Evolutionary conservation across 139 green algal species (phyloP), one percentile per base, ranked within the genome.

Genomic region (Tetraselmis chui): DNA sequence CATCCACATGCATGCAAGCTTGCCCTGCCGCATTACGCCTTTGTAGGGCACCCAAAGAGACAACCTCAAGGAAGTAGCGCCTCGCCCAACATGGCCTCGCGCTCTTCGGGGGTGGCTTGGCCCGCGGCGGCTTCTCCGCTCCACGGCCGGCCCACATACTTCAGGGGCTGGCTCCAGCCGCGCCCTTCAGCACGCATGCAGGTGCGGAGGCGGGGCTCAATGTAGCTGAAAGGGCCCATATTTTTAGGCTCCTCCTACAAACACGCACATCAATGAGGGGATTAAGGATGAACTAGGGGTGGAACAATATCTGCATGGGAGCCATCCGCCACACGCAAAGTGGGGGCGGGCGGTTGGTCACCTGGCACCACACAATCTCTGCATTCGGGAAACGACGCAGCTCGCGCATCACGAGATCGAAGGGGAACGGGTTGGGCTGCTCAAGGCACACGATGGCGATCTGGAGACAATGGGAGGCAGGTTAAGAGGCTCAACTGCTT

Each of bases 171-270:
- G 11, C 11, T 25, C 45, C 45, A 67, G 45, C 45, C 45, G 45
- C 45, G 45, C 45, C 45, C 45, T 18, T 67, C 45, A 18, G 45
- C 45, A 18, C 45, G 78, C 76, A 86, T 75, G 81, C 84, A 87
- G 32, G 59, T 79, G 76, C 76, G 77, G 74, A 86, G 26, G 75
- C 83, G 84, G 28, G 84, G 80, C 78, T 88, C 77, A 11, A 99
- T 83, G 85, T 98, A 94, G 59, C 87, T 83, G 84, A 95, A 99
- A 0, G 94, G 92, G 18, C 96, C 96, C 96, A 98, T 98, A 93
- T 99, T 99, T 91, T 96, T 95, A 31, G 95, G 96, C 91, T 99
- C 96, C 90, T 99, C 96, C 87, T 99, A 96, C 45, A 67, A 18
- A 18, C 45, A 18, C 45, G 45, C 45, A 67, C 18, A 18, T 67